Base-by-base conservation (phyloP, 495 filamentous ascomycete species). In the Daldinia vernicosa region DNA sequence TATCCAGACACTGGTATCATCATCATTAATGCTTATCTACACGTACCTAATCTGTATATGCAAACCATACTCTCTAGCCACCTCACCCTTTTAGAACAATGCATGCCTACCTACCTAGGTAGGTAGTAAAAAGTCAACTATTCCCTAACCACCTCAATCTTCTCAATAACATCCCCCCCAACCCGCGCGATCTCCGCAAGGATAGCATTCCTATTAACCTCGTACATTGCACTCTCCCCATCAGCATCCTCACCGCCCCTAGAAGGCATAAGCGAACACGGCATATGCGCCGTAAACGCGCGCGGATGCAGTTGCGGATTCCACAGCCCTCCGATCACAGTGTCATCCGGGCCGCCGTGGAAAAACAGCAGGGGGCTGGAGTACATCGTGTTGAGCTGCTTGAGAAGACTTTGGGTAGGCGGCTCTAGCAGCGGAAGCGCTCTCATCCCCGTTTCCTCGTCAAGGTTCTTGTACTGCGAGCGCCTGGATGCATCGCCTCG, bases 181-280 rank as follows among this genome's bases (percentile, higher is more conserved):
- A 92, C 77, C 65, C 89, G 83, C 24, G 84, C 84, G 76, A 99
- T 97, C 80, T 98, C 96, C 14, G 89, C 87, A 61, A 97, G 72
- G 8, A 96, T 91, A 1, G 87, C 91, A 40, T 82, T 78, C 69
- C 85, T 89, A 67, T 98, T 97, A 28, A 97, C 83, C 39, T 83
- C 81, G 17, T 92, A 88, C 19, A 80, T 51, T 4, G 78, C 66
- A 19, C 74, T 69, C 43, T 66, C 39, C 66, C 60, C 69, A 39
- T 58, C 60, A 30, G 62, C 63, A 26, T 27, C 60, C 0, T 72
- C 69, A 30, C 47, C n/a, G n/a, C 32, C 57, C 55, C 45, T 67
- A n/a, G 77, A 74, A 17, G 91, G 88, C 30, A 82, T 85, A 8
- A 92, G 91, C 33, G 91, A 92, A 66, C 89, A 91, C 1, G 88